A percentile compares a stretch with the other conserved stretches of the same genome.
Conservation (phyloP, 495 filamentous ascomycete species). For the Hypoxylon lienhwacheense region DNA sequence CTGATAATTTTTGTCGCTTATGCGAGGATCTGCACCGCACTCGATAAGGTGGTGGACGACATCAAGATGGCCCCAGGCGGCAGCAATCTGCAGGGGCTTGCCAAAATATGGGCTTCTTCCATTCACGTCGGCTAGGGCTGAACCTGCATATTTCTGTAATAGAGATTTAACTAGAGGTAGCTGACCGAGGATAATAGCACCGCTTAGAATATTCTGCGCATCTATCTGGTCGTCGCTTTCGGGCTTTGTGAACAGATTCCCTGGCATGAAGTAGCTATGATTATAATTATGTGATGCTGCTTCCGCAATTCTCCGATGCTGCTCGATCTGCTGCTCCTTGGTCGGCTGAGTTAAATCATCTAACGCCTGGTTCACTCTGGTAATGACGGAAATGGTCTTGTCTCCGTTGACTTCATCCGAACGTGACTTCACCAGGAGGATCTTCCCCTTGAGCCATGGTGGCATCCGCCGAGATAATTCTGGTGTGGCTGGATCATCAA, state of each 20-base stretch:
- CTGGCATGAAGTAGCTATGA: too few species aligned
- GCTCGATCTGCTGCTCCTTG: not conserved
- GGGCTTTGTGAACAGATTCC: too few species aligned
- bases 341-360: conserved; percentile 3
- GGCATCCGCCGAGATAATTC: not conserved
- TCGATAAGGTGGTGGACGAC: conserved; percentile 8
- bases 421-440: conserved; percentile 1
- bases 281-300: not conserved
- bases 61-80: conserved; percentile 2
- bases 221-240: not conserved
- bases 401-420: not conserved
- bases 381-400: not conserved
- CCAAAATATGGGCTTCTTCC: conserved; percentile 4
- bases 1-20: not conserved
- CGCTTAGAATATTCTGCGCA: conserved; percentile 2
- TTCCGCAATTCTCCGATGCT: conserved; percentile 11
- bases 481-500: conserved; percentile 5
- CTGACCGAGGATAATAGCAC: conserved; percentile 10
- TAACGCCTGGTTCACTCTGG: conserved; percentile 5
- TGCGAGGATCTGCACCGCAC: not conserved
- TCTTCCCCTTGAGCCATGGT: not conserved
- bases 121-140: not conserved
- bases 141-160: not conserved
- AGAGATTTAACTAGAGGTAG: conserved; percentile 4
- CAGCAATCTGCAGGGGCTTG: not conserved